A percentile compares a stretch with the other conserved stretches of the same genome.
Conservation (phyloP, 2,329 filamentous ascomycete species). For the Neonectria magnoliae region DNA sequence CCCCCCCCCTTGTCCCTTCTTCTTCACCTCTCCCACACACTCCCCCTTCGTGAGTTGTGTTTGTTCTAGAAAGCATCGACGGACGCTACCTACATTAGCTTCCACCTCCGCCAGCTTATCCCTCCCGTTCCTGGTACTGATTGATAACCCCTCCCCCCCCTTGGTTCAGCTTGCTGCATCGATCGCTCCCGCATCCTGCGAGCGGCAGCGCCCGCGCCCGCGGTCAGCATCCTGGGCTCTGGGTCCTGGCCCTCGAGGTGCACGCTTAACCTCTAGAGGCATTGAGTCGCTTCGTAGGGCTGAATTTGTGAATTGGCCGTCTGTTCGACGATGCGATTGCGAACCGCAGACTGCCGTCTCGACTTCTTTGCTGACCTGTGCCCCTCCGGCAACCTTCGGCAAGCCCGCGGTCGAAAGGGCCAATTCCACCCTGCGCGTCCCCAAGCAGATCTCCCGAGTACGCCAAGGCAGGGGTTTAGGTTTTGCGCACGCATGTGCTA, state of each 20-base stretch:
- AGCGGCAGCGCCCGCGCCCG: constrained; percentile 40
- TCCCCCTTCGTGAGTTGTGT: neutral
- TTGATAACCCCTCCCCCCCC: constrained; percentile 27
- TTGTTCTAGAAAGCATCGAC: constrained; percentile 8
- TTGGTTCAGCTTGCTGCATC: neutral
- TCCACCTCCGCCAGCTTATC: constrained; percentile 6
- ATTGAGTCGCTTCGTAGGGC: constrained; percentile 37
- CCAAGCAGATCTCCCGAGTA: too few species aligned
- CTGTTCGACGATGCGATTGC: neutral
- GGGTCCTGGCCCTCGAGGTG: constrained; percentile 31
- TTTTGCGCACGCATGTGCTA: neutral
- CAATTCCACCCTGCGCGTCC: neutral
- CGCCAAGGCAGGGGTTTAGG: neutral
- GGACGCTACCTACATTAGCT: constrained; percentile 16
- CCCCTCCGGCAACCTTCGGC: constrained; percentile 18
- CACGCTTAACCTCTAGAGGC: constrained; percentile 43
- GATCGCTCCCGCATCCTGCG: constrained; percentile 36
- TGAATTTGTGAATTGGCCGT: constrained; percentile 19
- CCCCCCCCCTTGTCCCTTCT: constrained; percentile 16
- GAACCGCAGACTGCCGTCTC: neutral
- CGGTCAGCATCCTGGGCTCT: constrained; percentile 34
- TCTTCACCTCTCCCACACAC: constrained; percentile 28
- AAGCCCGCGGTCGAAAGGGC: constrained; percentile 3
- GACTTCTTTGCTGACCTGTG: neutral
- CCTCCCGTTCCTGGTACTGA: constrained; percentile 7